These are phyloP conservation scores for Tritrichomonas musculus DNA, from an alignment of 208 protist genomes.

Conservation along the genomic window DNA sequence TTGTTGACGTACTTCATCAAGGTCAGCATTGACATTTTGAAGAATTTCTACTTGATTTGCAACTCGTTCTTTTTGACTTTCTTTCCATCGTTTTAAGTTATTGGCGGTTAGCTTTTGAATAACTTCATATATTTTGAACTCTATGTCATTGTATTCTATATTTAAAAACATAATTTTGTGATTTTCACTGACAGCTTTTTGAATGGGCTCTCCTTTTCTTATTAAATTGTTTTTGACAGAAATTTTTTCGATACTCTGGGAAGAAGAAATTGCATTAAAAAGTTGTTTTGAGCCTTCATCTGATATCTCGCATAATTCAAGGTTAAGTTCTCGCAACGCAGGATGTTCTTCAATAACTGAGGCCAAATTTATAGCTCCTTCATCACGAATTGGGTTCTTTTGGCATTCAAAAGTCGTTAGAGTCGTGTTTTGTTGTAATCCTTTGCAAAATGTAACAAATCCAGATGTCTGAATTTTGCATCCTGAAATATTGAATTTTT, in stretches of 20 bases:
- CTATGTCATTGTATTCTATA: conserved; percentile 6
- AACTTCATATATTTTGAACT: neutral
- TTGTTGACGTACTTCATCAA: neutral
- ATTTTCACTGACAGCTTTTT: neutral
- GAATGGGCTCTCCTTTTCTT: neutral
- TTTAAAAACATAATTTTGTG: neutral
- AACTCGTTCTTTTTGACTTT: neutral
- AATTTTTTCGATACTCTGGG: neutral
- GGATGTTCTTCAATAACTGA: neutral
- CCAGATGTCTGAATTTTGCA: neutral
- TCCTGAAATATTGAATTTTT: neutral
- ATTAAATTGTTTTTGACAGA: conserved; percentile 12
- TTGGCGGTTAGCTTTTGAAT: neutral
- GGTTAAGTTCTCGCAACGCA: neutral
- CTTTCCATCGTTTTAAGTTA: neutral
- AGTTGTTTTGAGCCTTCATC: neutral
- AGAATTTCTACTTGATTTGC: neutral
- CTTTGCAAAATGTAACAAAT: neutral
- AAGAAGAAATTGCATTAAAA: neutral
- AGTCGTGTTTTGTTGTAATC: neutral
- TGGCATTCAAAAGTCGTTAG: neutral
- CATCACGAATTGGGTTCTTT: conserved; percentile 1
- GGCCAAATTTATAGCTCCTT: neutral
- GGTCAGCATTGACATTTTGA: neutral
- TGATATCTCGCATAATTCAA: neutral